phyloP scores from a whole-genome alignment of 768 basidiomycete species.

The Plicaturopsis crispa region DNA sequence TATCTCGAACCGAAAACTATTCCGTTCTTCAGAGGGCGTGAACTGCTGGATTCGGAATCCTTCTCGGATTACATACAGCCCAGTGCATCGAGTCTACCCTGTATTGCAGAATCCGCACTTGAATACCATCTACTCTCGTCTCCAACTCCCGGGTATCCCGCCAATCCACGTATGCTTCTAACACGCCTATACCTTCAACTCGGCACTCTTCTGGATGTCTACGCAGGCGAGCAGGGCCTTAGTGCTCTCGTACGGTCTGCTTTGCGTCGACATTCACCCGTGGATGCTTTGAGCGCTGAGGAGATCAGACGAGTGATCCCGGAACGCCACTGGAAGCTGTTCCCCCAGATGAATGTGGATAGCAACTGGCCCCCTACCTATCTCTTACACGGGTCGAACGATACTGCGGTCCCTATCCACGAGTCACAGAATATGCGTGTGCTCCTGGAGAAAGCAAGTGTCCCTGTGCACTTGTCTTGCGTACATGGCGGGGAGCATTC shows the following conservation, averaged over 20 bases:
- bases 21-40: constrained; percentile 48
- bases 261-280: constrained; percentile 5
- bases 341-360: constrained; percentile 37
- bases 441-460: constrained; percentile 23
- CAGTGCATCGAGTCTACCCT: constrained; percentile 14
- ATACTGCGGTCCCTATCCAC: constrained; percentile 34
- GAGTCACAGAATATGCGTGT: constrained; percentile 31
- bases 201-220: constrained; percentile 52
- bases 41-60: constrained; percentile 40
- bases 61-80: constrained; percentile 45
- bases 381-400: constrained; percentile 39
- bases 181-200: constrained; percentile 51
- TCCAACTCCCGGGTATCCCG: constrained; percentile 49
- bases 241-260: constrained; percentile 31
- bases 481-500: constrained; percentile 43
- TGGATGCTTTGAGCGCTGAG: background rate
- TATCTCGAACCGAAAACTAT: constrained; percentile 39
- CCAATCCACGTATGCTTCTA: constrained; percentile 56
- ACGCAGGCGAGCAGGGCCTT: constrained; percentile 31
- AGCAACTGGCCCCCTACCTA: constrained; percentile 37
- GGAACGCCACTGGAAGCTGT: constrained; percentile 23
- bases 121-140: constrained; percentile 37
- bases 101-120: constrained; percentile 34
- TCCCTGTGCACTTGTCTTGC: constrained; percentile 25
- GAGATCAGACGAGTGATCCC: constrained; percentile 16